Percentiles rank a stretch among this genome's conserved stretches.
phyloP scores from a whole-genome alignment of 805 yeast species.

The Kazachstania taianensis region DNA sequence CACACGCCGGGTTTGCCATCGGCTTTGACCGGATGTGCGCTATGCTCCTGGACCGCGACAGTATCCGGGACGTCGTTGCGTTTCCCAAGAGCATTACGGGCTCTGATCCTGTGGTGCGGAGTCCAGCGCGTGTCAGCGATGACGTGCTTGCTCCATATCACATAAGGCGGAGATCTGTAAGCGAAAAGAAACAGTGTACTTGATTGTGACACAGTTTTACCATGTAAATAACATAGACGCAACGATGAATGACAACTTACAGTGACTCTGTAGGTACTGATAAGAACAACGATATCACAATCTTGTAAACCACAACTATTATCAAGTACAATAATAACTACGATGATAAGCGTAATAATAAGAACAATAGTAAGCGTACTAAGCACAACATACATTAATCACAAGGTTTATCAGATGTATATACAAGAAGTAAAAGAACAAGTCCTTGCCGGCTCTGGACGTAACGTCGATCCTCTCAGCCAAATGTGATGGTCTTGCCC shows the following conservation, averaged over 20 bases:
- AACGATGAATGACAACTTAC: too few species aligned
- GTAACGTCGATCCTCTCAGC: too few species aligned
- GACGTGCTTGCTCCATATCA: slow-evolving; percentile 46
- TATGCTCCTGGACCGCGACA: slow-evolving; percentile 65
- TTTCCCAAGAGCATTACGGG: slow-evolving; percentile 93
- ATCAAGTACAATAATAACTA: too few species aligned
- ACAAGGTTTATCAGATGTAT: too few species aligned
- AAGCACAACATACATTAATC: not conserved
- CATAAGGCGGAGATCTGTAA: slow-evolving; percentile 2
- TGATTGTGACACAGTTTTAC: not conserved
- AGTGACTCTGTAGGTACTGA: too few species aligned
- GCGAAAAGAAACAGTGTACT: not conserved
- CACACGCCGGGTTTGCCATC: slow-evolving; percentile 94
- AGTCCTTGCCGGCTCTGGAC: too few species aligned
- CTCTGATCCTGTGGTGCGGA: slow-evolving; percentile 73
- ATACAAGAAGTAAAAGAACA: not conserved
- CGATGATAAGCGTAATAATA: too few species aligned
- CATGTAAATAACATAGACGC: too few species aligned
- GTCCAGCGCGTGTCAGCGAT: slow-evolving; percentile 60
- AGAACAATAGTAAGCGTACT: not conserved
- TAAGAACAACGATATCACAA: too few species aligned
- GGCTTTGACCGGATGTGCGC: slow-evolving; percentile 93
- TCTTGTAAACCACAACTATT: too few species aligned
- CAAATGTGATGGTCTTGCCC: slow-evolving; percentile 37
- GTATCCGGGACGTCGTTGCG: slow-evolving; percentile 88